phyloP scores from a whole-genome alignment of 1,284 basidiomycete genomes.

The Chondrostereum purpureum region DNA sequence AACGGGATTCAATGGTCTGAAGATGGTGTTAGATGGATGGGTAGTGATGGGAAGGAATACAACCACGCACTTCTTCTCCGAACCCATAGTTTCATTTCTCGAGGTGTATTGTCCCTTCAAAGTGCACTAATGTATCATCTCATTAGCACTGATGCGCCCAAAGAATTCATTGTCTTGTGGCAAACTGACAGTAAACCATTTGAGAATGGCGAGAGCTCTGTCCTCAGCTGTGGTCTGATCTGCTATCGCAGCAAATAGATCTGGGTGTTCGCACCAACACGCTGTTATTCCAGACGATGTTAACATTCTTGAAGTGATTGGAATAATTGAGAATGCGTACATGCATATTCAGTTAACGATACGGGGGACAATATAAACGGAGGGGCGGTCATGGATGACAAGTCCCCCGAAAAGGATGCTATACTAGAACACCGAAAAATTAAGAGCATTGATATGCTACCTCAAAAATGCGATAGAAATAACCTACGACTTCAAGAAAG shows the following conservation, averaged over 20 bases:
- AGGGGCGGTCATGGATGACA: conserved; percentile 93
- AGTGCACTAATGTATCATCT: conserved; percentile 51
- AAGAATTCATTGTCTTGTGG: not conserved
- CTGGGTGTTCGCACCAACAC: conserved; percentile 90
- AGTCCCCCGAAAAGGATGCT: conserved; percentile 83
- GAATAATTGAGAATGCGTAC: conserved; percentile 32
- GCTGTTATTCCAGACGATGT: conserved; percentile 34
- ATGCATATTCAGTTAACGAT: conserved; percentile 83
- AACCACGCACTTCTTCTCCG: conserved; percentile 95
- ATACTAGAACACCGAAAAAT: too few species aligned
- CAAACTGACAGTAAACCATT: conserved; percentile 82
- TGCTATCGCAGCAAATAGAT: conserved; percentile 78
- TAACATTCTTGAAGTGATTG: not conserved
- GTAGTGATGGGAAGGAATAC: conserved; percentile 11
- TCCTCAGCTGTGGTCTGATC: conserved; percentile 69
- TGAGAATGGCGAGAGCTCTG: conserved; percentile 69
- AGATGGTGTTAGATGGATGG: conserved; percentile 12
- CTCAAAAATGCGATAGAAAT: too few species aligned
- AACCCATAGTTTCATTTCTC: conserved; percentile 88
- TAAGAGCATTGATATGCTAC: too few species aligned
- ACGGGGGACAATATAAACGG: conserved; percentile 86
- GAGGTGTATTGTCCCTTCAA: conserved; percentile 95
- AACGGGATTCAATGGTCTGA: conserved; percentile 88
- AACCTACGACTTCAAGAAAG: conserved; percentile 74
- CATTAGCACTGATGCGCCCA: not conserved